These are phyloP conservation scores for Trametes sanguinea DNA, from an alignment of 768 basidiomycete species.

Conservation along the genomic window DNA sequence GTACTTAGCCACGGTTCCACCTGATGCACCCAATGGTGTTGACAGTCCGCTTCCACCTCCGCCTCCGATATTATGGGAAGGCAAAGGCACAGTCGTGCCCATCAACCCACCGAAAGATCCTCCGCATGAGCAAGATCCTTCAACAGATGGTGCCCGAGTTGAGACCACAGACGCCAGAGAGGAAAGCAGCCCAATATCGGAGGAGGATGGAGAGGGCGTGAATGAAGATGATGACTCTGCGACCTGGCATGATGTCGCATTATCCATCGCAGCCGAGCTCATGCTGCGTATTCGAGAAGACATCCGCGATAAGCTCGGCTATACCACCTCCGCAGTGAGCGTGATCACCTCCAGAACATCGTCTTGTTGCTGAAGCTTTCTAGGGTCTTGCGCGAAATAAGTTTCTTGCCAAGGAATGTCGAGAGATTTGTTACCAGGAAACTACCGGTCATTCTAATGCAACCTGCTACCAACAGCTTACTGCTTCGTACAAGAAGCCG, in stretches of 20 bases:
- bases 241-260: slow-evolving; percentile 92
- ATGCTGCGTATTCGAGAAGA: slow-evolving; percentile 75
- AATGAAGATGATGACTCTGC: slow-evolving; percentile 36
- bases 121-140: slow-evolving; percentile 18
- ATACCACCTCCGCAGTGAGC: slow-evolving; percentile 90
- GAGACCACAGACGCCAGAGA: not conserved
- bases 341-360: not conserved
- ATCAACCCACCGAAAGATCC: slow-evolving; percentile 38
- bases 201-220: not conserved
- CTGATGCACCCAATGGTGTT: slow-evolving; percentile 63
- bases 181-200: not conserved
- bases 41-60: slow-evolving; percentile 81
- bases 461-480: slow-evolving; percentile 51
- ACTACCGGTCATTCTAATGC: not conserved
- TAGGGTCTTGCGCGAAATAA: slow-evolving; percentile 93
- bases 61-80: slow-evolving; percentile 62
- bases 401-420: slow-evolving; percentile 84
- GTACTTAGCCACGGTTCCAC: slow-evolving; percentile 69
- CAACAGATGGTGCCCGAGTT: not conserved
- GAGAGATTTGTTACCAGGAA: slow-evolving; percentile 79
- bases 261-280: slow-evolving; percentile 85
- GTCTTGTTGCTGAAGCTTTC: not conserved
- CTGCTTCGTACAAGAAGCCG: slow-evolving; percentile 90
- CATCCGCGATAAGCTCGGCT: slow-evolving; percentile 73
- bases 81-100: slow-evolving; percentile 64